phyloP scores from a whole-genome alignment of 805 yeast genomes.

The Saturnispora silvae region DNA sequence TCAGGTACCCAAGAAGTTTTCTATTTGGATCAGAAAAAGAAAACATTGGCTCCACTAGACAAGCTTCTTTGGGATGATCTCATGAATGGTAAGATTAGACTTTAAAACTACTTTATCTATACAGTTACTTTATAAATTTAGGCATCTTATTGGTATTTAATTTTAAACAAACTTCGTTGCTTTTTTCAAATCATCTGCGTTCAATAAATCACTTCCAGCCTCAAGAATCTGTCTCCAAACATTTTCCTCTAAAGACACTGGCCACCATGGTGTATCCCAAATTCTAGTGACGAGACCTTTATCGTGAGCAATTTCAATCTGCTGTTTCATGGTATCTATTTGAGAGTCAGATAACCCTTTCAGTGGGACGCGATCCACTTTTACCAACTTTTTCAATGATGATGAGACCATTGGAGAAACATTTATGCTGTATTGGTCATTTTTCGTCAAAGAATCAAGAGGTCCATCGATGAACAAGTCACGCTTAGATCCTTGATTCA shows the following conservation, averaged over 20 bases:
- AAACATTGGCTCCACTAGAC: slow-evolving; percentile 47
- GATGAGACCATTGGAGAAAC: slow-evolving; percentile 29
- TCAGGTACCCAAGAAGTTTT: slow-evolving; percentile 50
- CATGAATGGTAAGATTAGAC: slow-evolving; percentile 15
- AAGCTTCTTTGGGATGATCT: slow-evolving; percentile 41
- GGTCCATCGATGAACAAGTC: slow-evolving; percentile 47
- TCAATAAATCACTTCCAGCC: slow-evolving; percentile 46
- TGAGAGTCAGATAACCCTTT: slow-evolving; percentile 29
- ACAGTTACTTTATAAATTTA: neutral
- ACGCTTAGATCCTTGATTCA: slow-evolving; percentile 15
- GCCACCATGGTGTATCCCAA: slow-evolving; percentile 72
- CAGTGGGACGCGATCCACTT: slow-evolving; percentile 11
- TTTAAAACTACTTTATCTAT: neutral
- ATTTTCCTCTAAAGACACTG: slow-evolving; percentile 31
- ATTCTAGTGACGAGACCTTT: slow-evolving; percentile 45
- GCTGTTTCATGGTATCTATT: slow-evolving; percentile 17
- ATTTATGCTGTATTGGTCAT: slow-evolving; percentile 5
- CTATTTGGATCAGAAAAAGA: slow-evolving; percentile 44
- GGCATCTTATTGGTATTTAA: no score
- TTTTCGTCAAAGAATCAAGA: slow-evolving; percentile 19
- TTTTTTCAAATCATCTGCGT: slow-evolving; percentile 46
- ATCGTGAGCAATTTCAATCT: slow-evolving; percentile 36
- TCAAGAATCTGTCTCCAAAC: slow-evolving; percentile 41
- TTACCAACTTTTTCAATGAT: slow-evolving; percentile 20
- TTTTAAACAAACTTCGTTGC: slow-evolving; percentile 9